Evolutionary conservation across 306 rosid genomes (phyloP).

Genomic region (Vachellia collinsii): DNA sequence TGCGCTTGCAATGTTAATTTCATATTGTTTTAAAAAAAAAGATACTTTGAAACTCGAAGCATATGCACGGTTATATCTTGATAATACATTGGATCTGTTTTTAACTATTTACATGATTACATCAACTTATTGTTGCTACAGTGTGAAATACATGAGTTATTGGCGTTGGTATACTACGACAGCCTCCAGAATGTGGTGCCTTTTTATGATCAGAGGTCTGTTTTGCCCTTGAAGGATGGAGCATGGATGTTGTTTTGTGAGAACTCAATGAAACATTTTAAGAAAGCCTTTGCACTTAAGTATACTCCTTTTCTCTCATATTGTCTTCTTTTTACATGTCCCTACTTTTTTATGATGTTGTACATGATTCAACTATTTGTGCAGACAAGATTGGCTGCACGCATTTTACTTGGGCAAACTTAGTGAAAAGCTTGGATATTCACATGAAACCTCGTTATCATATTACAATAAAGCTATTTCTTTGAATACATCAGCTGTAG

Average conservation of each 20-base stretch:
- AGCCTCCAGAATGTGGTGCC: conserved; percentile 98
- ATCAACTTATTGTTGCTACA: conserved; percentile 48
- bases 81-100: conserved; percentile 24
- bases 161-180: conserved; percentile 97
- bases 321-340: conserved; percentile 31
- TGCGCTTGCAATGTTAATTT: conserved; percentile 8
- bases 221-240: conserved; percentile 78
- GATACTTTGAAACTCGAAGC: conserved; percentile 10
- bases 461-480: conserved; percentile 81
- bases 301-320: conserved; percentile 44
- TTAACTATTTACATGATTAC: conserved; percentile 26
- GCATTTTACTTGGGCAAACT: conserved; percentile 96
- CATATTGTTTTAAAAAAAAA: not conserved
- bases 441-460: conserved; percentile 72
- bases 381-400: conserved; percentile 96
- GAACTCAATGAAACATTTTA: conserved; percentile 93
- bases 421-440: conserved; percentile 84
- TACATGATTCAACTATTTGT: conserved; percentile 37
- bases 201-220: conserved; percentile 89
- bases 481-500: conserved; percentile 87
- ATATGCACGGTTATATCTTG: conserved; percentile 30
- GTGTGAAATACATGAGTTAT: conserved; percentile 94
- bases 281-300: conserved; percentile 88
- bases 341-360: conserved; percentile 21
- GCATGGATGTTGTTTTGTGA: conserved; percentile 80